Base-by-base conservation (phyloP, 2,329 filamentous ascomycete species). In the Trichoderma arundinaceum region DNA sequence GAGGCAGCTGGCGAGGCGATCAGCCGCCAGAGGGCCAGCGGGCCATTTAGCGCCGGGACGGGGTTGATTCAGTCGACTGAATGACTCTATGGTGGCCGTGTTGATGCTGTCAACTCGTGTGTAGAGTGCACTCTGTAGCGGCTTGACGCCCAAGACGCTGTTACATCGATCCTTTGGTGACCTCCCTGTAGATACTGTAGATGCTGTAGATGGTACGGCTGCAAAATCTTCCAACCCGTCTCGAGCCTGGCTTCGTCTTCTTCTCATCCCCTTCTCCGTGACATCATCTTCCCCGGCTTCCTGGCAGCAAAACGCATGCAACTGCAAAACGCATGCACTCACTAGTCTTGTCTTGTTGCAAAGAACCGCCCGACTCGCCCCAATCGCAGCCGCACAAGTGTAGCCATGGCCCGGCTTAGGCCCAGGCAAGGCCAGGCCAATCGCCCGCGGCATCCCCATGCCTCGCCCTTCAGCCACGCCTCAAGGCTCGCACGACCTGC, bases 401-500 rank as follows among this genome's bases (percentile, higher is more conserved):
- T 38, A 41, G 33, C 41, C 9, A n/a, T 48, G 35, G 19, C 58
- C 44, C 19, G 38, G 49, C 32, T 46, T 28, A 43, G 35, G 22
- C 22, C 22, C 22, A 28, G 22, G 22, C 22, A 28, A 28, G 22
- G 22, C 22, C 22, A 28, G 22, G 22, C 22, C 4, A 28, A 28
- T 28, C 22, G 22, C 22, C 22, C 6, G 39, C 39, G 7, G 39
- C 39, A 51, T 64, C 61, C 38, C 53, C 52, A 19, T 33, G 15
- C 52, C 61, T 56, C 15, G 41, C 35, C 51, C 17, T 51, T 43
- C 53, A 59, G 62, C 62, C 52, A 58, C 44, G 52, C 52, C 5
- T 32, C 62, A 41, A 58, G 62, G 62, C 62, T 52, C 49, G 54
- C 53, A 39, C 63, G 53, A 59, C 44, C 46, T 66, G 59, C 54